Conservation (phyloP, 2,329 filamentous ascomycete genomes). For the Hymenoscyphus albidus region DNA sequence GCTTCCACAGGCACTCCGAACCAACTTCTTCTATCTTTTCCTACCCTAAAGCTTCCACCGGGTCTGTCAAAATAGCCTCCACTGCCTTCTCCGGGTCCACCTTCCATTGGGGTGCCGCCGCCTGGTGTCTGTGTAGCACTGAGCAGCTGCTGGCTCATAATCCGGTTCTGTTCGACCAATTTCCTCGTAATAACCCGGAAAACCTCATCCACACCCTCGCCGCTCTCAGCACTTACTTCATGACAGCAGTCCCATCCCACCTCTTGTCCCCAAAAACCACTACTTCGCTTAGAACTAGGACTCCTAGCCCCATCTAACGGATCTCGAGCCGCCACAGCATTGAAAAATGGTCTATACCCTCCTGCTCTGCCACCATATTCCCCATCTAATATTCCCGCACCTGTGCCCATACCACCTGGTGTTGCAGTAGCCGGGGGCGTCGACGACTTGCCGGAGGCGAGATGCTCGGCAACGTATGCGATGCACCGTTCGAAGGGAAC, state of each 20-base stretch:
- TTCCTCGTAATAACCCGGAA: slow-evolving; percentile 89
- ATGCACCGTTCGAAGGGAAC: slow-evolving; percentile 96
- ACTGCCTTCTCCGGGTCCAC: slow-evolving; percentile 27
- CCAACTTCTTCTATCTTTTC: slow-evolving; percentile 65
- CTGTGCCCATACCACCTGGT: slow-evolving; percentile 24
- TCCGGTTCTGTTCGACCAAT: slow-evolving; percentile 67
- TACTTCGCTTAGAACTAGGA: slow-evolving; percentile 62
- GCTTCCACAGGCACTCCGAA: slow-evolving; percentile 53
- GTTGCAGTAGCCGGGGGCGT: slow-evolving; percentile 65
- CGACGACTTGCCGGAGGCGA: slow-evolving; percentile 65
- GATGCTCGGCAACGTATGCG: slow-evolving; percentile 88
- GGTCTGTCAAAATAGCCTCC: slow-evolving; percentile 45
- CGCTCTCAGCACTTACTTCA: slow-evolving; percentile 90
- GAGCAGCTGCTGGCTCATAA: slow-evolving; percentile 46
- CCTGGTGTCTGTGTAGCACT: slow-evolving; percentile 46
- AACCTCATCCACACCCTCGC: slow-evolving; percentile 94
- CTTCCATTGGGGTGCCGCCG: slow-evolving; percentile 34
- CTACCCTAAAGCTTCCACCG: slow-evolving; percentile 56
- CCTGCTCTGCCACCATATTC: slow-evolving; percentile 12
- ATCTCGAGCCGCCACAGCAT: slow-evolving; percentile 17
- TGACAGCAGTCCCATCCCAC: slow-evolving; percentile 96
- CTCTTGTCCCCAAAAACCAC: slow-evolving; percentile 86
- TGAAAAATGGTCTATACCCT: slow-evolving; percentile 10
- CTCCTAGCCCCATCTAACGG: slow-evolving; percentile 50
- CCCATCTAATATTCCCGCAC: slow-evolving; percentile 10